Evolutionary conservation across 306 rosid genomes (phyloP).

Genomic region (Inga laurina): DNA sequence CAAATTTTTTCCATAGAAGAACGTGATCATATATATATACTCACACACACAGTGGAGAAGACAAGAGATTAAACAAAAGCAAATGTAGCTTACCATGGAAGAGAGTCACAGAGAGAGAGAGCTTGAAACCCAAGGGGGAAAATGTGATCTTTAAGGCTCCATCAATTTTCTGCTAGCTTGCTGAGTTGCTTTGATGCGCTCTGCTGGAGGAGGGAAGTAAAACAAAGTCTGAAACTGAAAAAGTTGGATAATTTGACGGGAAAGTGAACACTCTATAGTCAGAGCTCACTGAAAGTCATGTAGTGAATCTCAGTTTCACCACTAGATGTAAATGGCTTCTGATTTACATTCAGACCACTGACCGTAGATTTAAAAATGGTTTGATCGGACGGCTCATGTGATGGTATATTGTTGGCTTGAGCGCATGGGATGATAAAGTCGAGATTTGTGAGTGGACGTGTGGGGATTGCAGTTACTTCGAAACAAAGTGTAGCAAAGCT

Average conservation of each 20-base stretch:
- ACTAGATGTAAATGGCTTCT: neutral
- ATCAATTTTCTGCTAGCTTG: constrained; percentile 6
- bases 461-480: constrained; percentile 51
- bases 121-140: neutral
- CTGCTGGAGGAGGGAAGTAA: constrained; percentile 7
- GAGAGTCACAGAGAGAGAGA: neutral
- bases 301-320: neutral
- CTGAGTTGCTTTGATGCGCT: constrained; percentile 23
- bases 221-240: constrained; percentile 19
- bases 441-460: constrained; percentile 24
- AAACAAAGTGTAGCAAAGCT: constrained; percentile 46
- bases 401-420: neutral
- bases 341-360: neutral
- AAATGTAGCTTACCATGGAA: neutral
- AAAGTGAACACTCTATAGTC: neutral
- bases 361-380: neutral
- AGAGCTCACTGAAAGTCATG: constrained; percentile 21
- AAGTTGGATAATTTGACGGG: constrained; percentile 28
- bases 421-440: neutral
- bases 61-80: neutral
- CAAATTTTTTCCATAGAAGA: neutral
- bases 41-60: neutral
- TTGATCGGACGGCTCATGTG: neutral
- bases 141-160: constrained; percentile 43
- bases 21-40: neutral